Evolutionary conservation across 2,329 filamentous ascomycete genomes (phyloP), one percentile per base, ranked within the genome.

Genomic region (Aureobasidium sp.): DNA sequence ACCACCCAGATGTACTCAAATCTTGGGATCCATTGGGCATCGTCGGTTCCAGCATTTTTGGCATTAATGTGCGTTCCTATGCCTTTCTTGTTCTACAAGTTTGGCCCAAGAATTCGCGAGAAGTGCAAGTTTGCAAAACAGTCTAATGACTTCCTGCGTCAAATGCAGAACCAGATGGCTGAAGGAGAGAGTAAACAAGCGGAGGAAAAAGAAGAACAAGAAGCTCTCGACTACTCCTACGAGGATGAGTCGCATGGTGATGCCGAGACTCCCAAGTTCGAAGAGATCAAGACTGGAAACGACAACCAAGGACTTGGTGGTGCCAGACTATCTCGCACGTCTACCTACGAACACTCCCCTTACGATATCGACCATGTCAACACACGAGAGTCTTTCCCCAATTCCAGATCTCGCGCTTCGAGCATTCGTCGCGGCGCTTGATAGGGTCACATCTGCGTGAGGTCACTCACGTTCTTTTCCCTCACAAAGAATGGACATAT

Each of bases 11-110:
- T 80, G 78, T 80, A 80, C 67, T 64, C 64, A 48, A 63, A 67
- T 2, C 68, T 75, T 2, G 87, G 89, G 52, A 85, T 88, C 61
- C 87, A 91, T 75, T 92, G 89, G 89, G 89, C 87, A 1, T 85
- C 81, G 37, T 85, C 83, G 0, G 77, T 93, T 15, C 89, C 88
- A 0, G 90, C 85, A 0, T 92, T 93, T 75, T 77, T 93, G 3
- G 83, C 88, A 0, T 72, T 91, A 3, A 81, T 80, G 12, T 91
- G 88, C 72, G 77, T 90, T 19, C 88, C 89, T 0, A 87, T 89
- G 69, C 89, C 89, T 0, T 87, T 89, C 72, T 72, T 93, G 17
- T 90, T 93, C 73, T 89, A 89, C 76, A 85, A 82, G 67, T 90
- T 90, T 71, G 89, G 89, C 76, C 73, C 7, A 24, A 65, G 31